phyloP scores from a whole-genome alignment of 345 rosid genomes.

The Hibiscus syriacus region DNA sequence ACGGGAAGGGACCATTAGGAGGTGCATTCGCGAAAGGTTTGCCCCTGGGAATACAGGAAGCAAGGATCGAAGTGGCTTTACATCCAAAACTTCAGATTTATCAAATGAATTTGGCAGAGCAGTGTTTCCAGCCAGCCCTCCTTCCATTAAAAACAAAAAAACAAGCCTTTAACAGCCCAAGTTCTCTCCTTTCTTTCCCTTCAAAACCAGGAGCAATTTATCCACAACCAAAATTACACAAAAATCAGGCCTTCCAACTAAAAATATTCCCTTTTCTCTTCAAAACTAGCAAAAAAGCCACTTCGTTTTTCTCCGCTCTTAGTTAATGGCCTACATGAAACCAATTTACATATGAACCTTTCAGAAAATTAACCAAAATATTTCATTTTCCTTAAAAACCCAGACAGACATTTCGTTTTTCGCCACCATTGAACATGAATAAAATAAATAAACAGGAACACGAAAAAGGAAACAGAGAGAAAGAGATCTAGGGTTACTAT shows the following conservation, averaged over 20 bases:
- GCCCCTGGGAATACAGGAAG: constrained; percentile 28
- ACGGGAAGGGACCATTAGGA: constrained; percentile 46
- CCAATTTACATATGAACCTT: not conserved
- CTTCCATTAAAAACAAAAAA: not conserved
- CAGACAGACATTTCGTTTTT: not conserved
- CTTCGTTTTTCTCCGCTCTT: too few relatives aligned
- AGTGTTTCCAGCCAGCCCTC: not conserved
- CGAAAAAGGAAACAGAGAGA: not conserved
- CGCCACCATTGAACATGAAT: not conserved
- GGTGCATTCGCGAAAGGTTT: constrained; percentile 38
- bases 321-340: too few relatives aligned
- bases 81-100: not conserved
- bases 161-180: not conserved
- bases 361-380: not conserved
- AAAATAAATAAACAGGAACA: too few relatives aligned
- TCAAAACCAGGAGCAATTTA: not conserved
- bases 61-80: not conserved
- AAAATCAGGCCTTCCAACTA: not conserved
- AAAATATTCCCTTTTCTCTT: too few relatives aligned
- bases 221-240: not conserved
- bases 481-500: not conserved
- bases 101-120: not conserved
- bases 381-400: not conserved
- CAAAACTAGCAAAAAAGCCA: not conserved
- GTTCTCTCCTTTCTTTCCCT: not conserved